phyloP scores from a whole-genome alignment of 129 eudicot genomes.

The Arctium lappa region DNA sequence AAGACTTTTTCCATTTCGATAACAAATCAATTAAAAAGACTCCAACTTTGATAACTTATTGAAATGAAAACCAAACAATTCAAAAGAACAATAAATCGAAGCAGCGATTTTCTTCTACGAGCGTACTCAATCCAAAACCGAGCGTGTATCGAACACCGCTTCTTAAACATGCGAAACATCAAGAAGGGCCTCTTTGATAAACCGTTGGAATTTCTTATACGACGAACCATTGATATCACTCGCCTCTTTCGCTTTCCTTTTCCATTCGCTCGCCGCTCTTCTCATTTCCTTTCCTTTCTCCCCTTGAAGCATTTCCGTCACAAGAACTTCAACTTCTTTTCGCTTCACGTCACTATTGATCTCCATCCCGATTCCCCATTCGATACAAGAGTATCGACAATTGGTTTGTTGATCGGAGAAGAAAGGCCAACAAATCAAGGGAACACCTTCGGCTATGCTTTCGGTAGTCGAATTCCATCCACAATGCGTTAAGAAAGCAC shows the following conservation, averaged over 20 bases:
- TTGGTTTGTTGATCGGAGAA: constrained; percentile 60
- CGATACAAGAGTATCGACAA: constrained; percentile 36
- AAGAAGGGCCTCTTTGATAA: constrained; percentile 32
- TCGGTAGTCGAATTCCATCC: constrained; percentile 62
- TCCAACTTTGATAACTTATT: not conserved
- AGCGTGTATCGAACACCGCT: not conserved
- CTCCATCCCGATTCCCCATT: constrained; percentile 74
- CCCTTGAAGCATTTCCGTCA: constrained; percentile 55
- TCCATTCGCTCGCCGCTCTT: constrained; percentile 48
- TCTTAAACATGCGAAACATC: not conserved
- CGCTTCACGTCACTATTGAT: constrained; percentile 54
- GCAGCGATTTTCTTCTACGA: not conserved
- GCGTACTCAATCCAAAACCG: not conserved
- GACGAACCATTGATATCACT: constrained; percentile 42
- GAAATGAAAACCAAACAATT: not conserved
- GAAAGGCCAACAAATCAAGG: constrained; percentile 57
- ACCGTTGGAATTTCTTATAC: constrained; percentile 33
- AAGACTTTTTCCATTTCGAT: not conserved
- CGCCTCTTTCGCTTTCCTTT: constrained; percentile 41
- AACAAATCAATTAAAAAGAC: not conserved
- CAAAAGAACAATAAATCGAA: not conserved
- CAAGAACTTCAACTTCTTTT: constrained; percentile 43
- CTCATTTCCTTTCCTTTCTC: constrained; percentile 50
- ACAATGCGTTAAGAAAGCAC: constrained; percentile 52
- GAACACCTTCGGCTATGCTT: constrained; percentile 46